Conservation (phyloP, 2,329 filamentous ascomycete genomes). For the Chaetomium strumarium region DNA sequence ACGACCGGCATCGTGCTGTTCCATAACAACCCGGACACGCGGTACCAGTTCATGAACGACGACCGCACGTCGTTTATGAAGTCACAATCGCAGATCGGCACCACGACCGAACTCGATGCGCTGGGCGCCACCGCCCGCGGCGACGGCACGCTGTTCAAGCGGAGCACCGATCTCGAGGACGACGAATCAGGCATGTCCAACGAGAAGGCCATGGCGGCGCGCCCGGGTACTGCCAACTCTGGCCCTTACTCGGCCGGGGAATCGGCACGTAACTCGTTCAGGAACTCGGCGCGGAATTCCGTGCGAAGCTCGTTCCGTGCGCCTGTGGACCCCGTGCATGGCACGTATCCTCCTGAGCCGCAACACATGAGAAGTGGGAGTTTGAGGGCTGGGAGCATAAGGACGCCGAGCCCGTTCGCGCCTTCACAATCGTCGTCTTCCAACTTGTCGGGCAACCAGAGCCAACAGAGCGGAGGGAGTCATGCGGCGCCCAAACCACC, state of each 20-base stretch:
- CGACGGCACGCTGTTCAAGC: constrained; percentile 59
- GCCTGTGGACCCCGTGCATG: constrained; percentile 42
- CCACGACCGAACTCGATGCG: constrained; percentile 73
- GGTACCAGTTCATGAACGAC: constrained; percentile 85
- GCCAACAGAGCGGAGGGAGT: constrained; percentile 7
- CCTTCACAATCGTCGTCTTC: constrained; percentile 13
- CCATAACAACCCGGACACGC: constrained; percentile 79
- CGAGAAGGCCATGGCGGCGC: constrained; percentile 16
- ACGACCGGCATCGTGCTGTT: constrained; percentile 60
- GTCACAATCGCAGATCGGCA: constrained; percentile 66
- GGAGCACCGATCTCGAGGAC: constrained; percentile 62
- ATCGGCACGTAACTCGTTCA: constrained; percentile 14
- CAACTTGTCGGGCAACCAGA: constrained; percentile 19
- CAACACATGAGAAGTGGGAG: constrained; percentile 17
- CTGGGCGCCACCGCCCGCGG: constrained; percentile 76
- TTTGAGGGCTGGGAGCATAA: constrained; percentile 18
- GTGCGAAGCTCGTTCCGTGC: constrained; percentile 22
- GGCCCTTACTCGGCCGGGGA: constrained; percentile 28
- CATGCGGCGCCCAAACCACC: constrained; percentile 26
- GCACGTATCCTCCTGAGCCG: constrained; percentile 39
- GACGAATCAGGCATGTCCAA: constrained; percentile 65
- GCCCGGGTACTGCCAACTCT: constrained; percentile 39
- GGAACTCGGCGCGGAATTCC: constrained; percentile 24
- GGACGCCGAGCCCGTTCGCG: constrained; percentile 27
- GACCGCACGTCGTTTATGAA: constrained; percentile 89